These are phyloP conservation scores for Drechslera avenae DNA, from an alignment of 2,329 filamentous ascomycete genomes.

Conservation along the genomic window DNA sequence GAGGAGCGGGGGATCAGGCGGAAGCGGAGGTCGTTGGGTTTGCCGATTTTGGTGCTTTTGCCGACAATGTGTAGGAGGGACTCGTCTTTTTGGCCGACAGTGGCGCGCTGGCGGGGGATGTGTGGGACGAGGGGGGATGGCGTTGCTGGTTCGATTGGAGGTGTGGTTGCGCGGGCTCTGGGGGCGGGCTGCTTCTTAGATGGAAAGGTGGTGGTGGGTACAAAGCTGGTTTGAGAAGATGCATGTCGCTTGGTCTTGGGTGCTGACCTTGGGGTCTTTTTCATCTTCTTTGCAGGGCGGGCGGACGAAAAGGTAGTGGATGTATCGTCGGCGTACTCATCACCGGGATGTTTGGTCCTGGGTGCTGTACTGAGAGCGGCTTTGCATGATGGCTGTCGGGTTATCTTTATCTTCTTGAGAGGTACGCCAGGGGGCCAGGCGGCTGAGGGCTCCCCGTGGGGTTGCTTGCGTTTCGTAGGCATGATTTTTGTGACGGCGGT, in stretches of 20 bases:
- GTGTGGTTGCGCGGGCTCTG: not conserved
- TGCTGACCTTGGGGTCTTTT: too few relatives aligned
- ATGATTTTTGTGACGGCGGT: not conserved
- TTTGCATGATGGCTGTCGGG: not conserved
- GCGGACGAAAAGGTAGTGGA: not conserved
- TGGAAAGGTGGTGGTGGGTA: too few relatives aligned
- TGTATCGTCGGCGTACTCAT: not conserved
- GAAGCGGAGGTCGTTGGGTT: slow-evolving; percentile 23
- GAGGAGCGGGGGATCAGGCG: slow-evolving; percentile 18
- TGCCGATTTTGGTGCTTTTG: slow-evolving; percentile 7
- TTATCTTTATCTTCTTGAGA: not conserved
- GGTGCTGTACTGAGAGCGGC: not conserved
- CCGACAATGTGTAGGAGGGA: slow-evolving; percentile 24
- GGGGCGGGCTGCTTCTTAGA: too few relatives aligned
- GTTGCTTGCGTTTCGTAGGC: not conserved
- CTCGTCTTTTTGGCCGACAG: slow-evolving; percentile 6
- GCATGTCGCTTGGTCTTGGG: too few relatives aligned
- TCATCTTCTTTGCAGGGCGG: too few relatives aligned
- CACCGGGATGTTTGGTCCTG: not conserved
- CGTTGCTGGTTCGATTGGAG: not conserved
- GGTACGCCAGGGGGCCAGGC: too few relatives aligned
- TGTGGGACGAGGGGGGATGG: slow-evolving; percentile 15
- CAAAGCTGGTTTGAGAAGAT: too few relatives aligned
- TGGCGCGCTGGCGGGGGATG: slow-evolving; percentile 15
- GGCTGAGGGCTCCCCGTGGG: not conserved